Conservation (phyloP, 306 rosid genomes). For the Rosa chinensis region DNA sequence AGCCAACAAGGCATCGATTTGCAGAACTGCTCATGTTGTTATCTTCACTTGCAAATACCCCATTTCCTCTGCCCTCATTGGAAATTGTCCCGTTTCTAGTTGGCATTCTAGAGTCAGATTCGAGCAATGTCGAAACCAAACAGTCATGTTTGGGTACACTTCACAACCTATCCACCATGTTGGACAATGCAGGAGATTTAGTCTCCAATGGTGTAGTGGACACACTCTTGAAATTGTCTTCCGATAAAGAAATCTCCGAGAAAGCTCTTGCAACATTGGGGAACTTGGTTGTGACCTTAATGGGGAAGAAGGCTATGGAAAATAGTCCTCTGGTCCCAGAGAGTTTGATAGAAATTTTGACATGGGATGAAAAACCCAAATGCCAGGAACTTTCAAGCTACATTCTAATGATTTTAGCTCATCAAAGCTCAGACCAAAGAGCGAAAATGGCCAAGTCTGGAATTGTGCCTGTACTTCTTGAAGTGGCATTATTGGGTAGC, state of each 20-base stretch:
- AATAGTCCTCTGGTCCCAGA: conserved; percentile 54
- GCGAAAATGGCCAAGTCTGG: conserved; percentile 69
- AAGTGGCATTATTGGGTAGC: conserved; percentile 79
- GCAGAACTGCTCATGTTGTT: conserved; percentile 60
- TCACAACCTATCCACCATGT: conserved; percentile 62
- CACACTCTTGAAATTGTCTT: conserved; percentile 44
- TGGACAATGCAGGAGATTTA: conserved; percentile 61
- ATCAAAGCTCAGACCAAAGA: conserved; percentile 80
- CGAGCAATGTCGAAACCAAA: conserved; percentile 48
- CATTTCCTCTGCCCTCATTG: conserved; percentile 51
- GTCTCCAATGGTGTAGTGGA: conserved; percentile 64
- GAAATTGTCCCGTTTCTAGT: conserved; percentile 53
- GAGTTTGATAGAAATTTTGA: conserved; percentile 63
- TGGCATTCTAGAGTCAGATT: conserved; percentile 38
- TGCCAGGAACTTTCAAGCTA: conserved; percentile 80
- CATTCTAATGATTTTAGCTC: conserved; percentile 85
- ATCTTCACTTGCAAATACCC: conserved; percentile 69
- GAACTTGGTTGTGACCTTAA: conserved; percentile 69
- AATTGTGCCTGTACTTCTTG: conserved; percentile 70
- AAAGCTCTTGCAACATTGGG: conserved; percentile 78
- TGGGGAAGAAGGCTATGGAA: conserved; percentile 85
- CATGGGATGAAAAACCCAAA: conserved; percentile 85
- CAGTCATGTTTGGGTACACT: conserved; percentile 59
- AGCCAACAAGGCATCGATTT: conserved; percentile 49
- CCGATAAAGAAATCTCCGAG: conserved; percentile 53